Percentiles rank a stretch among this genome's conserved stretches.
Conservation (phyloP, 345 rosid genomes). For the Gossypium rotundifolium region DNA sequence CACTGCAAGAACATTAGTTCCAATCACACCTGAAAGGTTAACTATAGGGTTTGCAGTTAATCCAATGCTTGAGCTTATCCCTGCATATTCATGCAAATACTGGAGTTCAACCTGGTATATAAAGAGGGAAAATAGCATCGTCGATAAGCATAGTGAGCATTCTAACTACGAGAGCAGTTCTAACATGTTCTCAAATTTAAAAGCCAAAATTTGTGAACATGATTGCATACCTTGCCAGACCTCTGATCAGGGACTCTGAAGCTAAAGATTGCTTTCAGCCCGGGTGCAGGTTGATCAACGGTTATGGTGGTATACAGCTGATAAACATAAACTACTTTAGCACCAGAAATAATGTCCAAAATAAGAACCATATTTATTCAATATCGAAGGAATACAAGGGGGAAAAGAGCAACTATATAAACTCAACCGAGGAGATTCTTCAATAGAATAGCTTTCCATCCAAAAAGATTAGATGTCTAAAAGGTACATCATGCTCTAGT, state of each 20-base stretch:
- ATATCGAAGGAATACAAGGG: neutral
- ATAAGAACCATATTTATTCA: neutral
- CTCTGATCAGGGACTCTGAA: conserved; percentile 84
- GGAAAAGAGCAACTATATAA: neutral
- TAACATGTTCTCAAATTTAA: neutral
- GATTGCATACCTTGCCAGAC: conserved; percentile 74
- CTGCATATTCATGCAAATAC: conserved; percentile 81
- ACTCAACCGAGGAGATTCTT: neutral
- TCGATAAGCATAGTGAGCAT: neutral
- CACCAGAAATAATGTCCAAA: neutral
- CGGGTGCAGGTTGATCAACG: conserved; percentile 82
- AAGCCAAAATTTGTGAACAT: neutral
- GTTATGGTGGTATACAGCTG: conserved; percentile 82
- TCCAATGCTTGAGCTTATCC: conserved; percentile 73
- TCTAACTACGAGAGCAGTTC: neutral
- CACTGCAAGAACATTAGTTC: conserved; percentile 47
- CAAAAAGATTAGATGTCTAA: neutral
- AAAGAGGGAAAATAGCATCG: neutral
- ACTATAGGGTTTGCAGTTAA: conserved; percentile 74
- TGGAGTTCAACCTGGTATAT: conserved; percentile 72
- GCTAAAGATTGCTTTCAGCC: conserved; percentile 74
- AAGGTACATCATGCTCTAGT: neutral
- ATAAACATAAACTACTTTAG: conserved; percentile 7
- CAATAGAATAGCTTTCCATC: neutral
- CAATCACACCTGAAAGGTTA: conserved; percentile 79